A percentile compares a stretch with the other conserved stretches of the same genome.
These are phyloP conservation scores for Hymenoscyphus albidus DNA, from an alignment of 2,329 filamentous ascomycete genomes.

Conservation along the genomic window DNA sequence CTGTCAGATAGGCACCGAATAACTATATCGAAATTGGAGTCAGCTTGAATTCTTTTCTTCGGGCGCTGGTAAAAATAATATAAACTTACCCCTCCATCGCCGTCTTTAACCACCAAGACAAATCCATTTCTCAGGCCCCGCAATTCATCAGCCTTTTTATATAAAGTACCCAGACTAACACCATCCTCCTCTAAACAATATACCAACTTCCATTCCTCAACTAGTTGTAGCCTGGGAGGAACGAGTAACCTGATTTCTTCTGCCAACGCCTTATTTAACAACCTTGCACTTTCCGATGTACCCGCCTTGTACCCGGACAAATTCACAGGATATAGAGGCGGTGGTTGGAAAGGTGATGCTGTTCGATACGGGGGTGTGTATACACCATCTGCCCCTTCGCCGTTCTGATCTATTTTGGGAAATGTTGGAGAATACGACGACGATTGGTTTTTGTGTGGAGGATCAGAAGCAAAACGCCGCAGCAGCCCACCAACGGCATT, in stretches of 20 bases:
- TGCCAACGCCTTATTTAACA: constrained; percentile 71
- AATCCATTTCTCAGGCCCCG: constrained; percentile 74
- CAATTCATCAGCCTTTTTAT: constrained; percentile 69
- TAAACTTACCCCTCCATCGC: constrained; percentile 61
- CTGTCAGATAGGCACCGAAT: constrained; percentile 92
- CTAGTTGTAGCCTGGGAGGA: constrained; percentile 79
- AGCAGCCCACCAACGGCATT: constrained; percentile 60
- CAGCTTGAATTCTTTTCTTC: not conserved
- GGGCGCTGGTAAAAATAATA: constrained; percentile 27
- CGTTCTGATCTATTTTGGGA: not conserved
- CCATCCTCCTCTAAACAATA: constrained; percentile 94
- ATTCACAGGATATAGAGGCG: constrained; percentile 76
- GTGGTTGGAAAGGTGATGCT: constrained; percentile 78
- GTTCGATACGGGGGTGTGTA: constrained; percentile 45
- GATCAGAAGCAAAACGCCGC: constrained; percentile 58
- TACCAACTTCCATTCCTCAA: constrained; percentile 78
- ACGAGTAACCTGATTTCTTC: constrained; percentile 91
- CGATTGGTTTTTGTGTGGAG: constrained; percentile 7
- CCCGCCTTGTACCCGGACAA: constrained; percentile 62
- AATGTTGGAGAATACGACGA: not conserved
- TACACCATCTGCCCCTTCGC: constrained; percentile 25
- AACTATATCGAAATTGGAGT: constrained; percentile 43
- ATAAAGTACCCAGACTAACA: constrained; percentile 80
- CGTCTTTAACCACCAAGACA: constrained; percentile 81
- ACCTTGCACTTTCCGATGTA: constrained; percentile 56